Percentiles rank a stretch among this genome's conserved stretches.
Conservation (phyloP, 2,329 filamentous ascomycete genomes). For the Pseudogymnoascus verrucosus region DNA sequence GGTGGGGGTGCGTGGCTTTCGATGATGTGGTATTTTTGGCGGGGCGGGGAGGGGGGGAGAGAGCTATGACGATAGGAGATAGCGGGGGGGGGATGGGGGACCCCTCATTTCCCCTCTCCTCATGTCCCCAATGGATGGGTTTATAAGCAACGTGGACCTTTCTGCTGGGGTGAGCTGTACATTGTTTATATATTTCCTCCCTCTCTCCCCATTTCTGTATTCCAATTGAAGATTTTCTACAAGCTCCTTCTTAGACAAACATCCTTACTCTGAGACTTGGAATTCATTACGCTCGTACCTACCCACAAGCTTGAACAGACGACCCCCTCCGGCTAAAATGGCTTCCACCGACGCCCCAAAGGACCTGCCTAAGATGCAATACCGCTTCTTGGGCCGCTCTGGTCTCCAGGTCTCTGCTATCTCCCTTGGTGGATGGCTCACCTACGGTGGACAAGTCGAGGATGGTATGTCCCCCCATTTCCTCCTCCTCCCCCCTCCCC, state of each 20-base stretch:
- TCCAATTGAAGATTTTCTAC: neutral
- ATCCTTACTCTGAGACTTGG: neutral
- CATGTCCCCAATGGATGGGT: no score
- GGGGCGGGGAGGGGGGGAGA: neutral
- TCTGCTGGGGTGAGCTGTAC: no score
- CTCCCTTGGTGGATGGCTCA: constrained; percentile 64
- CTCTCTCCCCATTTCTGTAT: neutral
- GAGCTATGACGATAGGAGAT: neutral
- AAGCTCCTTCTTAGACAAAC: no score
- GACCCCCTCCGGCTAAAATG: neutral
- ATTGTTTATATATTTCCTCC: neutral
- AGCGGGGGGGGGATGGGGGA: neutral
- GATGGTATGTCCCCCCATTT: constrained; percentile 53
- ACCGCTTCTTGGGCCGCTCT: constrained; percentile 62
- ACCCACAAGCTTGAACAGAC: neutral
- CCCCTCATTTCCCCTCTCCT: no score
- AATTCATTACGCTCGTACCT: neutral
- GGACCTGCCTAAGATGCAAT: constrained; percentile 51
- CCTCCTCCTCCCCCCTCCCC: neutral
- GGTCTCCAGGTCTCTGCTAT: constrained; percentile 69
- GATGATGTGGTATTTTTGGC: neutral
- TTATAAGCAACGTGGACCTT: neutral
- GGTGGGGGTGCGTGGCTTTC: neutral
- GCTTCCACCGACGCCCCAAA: constrained; percentile 25
- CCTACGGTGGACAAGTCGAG: constrained; percentile 66